Base-by-base conservation (phyloP, 2,329 filamentous ascomycete species). In the Aspergillus alliaceus region DNA sequence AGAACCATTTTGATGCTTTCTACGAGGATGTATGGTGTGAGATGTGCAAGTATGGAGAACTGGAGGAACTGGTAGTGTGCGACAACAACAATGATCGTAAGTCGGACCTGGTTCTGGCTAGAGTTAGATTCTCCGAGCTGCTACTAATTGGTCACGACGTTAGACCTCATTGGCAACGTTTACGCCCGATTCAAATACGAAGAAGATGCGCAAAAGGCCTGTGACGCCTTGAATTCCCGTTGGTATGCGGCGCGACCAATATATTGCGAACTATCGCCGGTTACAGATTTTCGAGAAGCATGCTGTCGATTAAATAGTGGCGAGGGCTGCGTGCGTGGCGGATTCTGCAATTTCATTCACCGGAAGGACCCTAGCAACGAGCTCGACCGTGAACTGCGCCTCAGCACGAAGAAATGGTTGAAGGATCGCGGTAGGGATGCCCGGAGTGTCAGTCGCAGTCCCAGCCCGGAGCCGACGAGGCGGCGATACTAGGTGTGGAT, bases 21-120 rank as follows among this genome's bases (percentile, higher is more conserved):
- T 99, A 99, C 83, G 95, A 99, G 81, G 95, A 99, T 76, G 92
- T 99, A 66, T 99, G 95, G 93, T 98, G 93, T 80, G 95, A 99
- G 85, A 91, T 99, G 82, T 98, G 95, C 88, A 92, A 96, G 79
- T 99, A 96, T 76, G 95, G 95, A 66, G 91, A 98, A 79, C 84
- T 98, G 34, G 95, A 99, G 79, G 95, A 99, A 80, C 86, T 99
- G 12, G 95, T 99, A 12, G 93, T 99, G 2, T 99, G 95, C 79
- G 95, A 99, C 80, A 99, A 99, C 78, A 98, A 98, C 79, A 99
- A 99, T 79, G 95, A 99, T 74, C 93, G 88, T 90, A 75, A 68
- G 87, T 85, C 57, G 54, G 47, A 18, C 20, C 31, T 32, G 8
- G 39, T 20, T n/a, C 2, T n/a, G n/a, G n/a, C n/a, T n/a, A n/a